Conservation (phyloP, 2,329 filamentous ascomycete genomes). For the Fusarium floridanum region DNA sequence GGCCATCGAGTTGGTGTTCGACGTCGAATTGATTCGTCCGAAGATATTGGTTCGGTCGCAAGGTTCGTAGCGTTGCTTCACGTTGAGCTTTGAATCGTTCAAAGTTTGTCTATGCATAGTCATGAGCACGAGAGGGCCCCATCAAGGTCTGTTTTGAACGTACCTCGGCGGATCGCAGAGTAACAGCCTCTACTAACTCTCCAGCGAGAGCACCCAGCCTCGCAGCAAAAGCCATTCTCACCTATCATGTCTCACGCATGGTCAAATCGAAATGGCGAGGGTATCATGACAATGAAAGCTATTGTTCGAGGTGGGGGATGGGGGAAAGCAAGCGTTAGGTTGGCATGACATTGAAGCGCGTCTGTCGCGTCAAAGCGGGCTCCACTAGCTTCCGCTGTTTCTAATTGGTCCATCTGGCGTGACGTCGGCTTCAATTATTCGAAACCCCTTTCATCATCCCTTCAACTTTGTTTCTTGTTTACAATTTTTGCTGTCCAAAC, state of each 20-base stretch:
- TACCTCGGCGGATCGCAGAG: conserved; percentile 68
- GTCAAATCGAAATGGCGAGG: conserved; percentile 22
- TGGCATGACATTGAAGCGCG: conserved; percentile 31
- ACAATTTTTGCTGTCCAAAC: not conserved
- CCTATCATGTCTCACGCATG: conserved; percentile 31
- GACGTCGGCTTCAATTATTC: conserved; percentile 41
- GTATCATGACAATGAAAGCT: conserved; percentile 33
- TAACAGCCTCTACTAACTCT: conserved; percentile 76
- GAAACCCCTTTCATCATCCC: conserved; percentile 39
- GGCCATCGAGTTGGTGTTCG: conserved; percentile 71
- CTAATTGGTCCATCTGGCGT: conserved; percentile 37
- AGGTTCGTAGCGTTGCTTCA: conserved; percentile 63
- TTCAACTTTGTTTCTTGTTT: not conserved
- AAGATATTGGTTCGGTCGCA: conserved; percentile 69
- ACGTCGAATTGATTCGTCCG: conserved; percentile 84
- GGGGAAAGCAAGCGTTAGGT: not conserved
- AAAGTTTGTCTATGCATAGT: conserved; percentile 41
- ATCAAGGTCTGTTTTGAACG: conserved; percentile 17
- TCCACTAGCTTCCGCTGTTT: conserved; percentile 23
- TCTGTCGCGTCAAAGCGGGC: conserved; percentile 40
- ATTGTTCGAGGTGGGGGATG: conserved; percentile 26
- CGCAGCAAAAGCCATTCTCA: conserved; percentile 77
- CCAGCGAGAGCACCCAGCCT: conserved; percentile 74
- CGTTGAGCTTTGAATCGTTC: conserved; percentile 59
- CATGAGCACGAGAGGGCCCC: conserved; percentile 15